Percentiles rank a stretch among this genome's conserved stretches.
Conservation (phyloP, 345 rosid genomes). For the Aegle marmelos region DNA sequence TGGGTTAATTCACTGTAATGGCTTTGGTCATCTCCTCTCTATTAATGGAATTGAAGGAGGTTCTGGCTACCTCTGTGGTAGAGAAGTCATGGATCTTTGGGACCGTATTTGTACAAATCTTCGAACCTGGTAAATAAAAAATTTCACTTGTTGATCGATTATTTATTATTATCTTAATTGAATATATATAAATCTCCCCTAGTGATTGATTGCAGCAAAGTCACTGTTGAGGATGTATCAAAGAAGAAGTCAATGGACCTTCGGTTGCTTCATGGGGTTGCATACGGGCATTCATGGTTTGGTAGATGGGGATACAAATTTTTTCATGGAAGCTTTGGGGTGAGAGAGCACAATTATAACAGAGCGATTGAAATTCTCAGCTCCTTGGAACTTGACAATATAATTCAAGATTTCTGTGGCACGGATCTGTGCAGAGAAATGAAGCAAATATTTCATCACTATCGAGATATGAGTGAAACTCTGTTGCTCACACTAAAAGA, state of each 20-base stretch:
- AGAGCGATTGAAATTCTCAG: slow-evolving; percentile 66
- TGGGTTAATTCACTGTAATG: slow-evolving; percentile 81
- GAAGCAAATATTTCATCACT: slow-evolving; percentile 44
- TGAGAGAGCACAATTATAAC: slow-evolving; percentile 50
- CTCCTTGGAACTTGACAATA: slow-evolving; percentile 49
- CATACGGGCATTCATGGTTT: slow-evolving; percentile 88
- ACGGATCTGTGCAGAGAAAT: slow-evolving; percentile 30
- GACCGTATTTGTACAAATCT: slow-evolving; percentile 63
- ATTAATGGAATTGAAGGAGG: slow-evolving; percentile 84
- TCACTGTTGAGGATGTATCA: slow-evolving; percentile 65
- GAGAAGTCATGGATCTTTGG: slow-evolving; percentile 86
- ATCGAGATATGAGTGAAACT: slow-evolving; percentile 63
- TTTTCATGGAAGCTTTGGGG: slow-evolving; percentile 73
- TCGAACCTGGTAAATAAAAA: slow-evolving; percentile 46
- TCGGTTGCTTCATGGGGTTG: slow-evolving; percentile 71
- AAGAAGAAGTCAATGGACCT: slow-evolving; percentile 77
- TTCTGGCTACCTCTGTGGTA: slow-evolving; percentile 58
- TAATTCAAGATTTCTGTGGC: slow-evolving; percentile 40
- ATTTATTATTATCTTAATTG: too few relatives aligned
- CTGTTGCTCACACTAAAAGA: slow-evolving; percentile 58
- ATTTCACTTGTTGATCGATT: background rate
- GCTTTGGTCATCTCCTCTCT: slow-evolving; percentile 78
- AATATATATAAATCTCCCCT: too few relatives aligned
- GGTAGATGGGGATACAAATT: slow-evolving; percentile 90
- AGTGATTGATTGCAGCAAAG: slow-evolving; percentile 39